Evolutionary conservation across 2,329 filamentous ascomycete genomes (phyloP).

Genomic region (Pestalotiopsis sp.): DNA sequence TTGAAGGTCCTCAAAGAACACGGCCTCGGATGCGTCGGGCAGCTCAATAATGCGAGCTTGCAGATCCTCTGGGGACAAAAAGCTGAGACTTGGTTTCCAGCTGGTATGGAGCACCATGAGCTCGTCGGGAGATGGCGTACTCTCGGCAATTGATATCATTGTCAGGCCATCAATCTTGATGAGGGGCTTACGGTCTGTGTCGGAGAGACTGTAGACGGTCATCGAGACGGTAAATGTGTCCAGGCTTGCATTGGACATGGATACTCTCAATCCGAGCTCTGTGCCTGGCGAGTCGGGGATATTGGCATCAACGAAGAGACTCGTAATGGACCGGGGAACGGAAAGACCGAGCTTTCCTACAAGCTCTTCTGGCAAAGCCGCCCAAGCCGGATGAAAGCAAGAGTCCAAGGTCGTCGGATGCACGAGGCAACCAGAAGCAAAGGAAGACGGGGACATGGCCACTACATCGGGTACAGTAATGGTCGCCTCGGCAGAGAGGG

Average conservation of each 20-base stretch:
- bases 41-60: not conserved
- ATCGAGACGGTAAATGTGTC: not conserved
- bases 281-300: not conserved
- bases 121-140: not conserved
- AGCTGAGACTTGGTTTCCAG: conserved; percentile 4
- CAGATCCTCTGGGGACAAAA: not conserved
- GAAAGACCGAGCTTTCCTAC: conserved; percentile 4
- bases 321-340: conserved; percentile 1
- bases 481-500: not conserved
- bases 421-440: not conserved
- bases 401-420: conserved; percentile 7
- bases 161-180: conserved; percentile 6
- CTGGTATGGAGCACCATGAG: not conserved
- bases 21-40: not conserved
- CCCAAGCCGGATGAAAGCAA: conserved; percentile 10
- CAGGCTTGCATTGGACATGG: not conserved
- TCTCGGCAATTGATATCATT: conserved; percentile 6
- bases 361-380: not conserved
- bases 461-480: conserved; percentile 4
- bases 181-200: not conserved
- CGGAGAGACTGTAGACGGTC: not conserved
- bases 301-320: not conserved
- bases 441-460: conserved; percentile 3
- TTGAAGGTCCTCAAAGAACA: conserved; percentile 7
- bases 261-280: conserved; percentile 3